phyloP scores from a whole-genome alignment of 176 grass and related monocot genomes.

The Zea luxurians region DNA sequence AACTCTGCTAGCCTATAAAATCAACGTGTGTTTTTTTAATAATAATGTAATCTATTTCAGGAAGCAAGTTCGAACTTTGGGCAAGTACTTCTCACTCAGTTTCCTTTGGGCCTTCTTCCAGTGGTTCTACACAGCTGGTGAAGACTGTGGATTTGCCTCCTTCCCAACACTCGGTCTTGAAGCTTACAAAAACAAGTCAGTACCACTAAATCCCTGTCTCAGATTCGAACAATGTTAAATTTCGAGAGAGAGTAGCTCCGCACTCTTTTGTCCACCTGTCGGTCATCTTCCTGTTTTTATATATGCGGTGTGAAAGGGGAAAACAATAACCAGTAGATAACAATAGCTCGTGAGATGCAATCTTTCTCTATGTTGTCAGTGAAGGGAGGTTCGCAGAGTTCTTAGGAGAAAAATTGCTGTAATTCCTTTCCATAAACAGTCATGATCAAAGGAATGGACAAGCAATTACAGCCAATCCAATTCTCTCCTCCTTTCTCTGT shows the following conservation, averaged over 20 bases:
- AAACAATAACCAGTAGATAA: too few species aligned
- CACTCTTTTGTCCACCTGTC: too few species aligned
- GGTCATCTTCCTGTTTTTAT: too few species aligned
- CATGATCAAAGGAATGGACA: too few species aligned
- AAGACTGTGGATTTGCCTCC: slow-evolving; percentile 53
- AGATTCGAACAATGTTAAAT: neutral
- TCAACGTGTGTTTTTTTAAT: neutral
- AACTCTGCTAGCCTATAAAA: neutral
- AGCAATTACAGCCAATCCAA: too few species aligned
- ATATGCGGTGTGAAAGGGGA: too few species aligned
- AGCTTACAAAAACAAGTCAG: slow-evolving; percentile 65
- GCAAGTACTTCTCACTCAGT: slow-evolving; percentile 61
- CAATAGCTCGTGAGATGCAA: too few species aligned
- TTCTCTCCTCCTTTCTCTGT: too few species aligned
- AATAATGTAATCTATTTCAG: slow-evolving; percentile 43
- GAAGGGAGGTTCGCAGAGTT: too few species aligned
- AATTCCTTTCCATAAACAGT: too few species aligned
- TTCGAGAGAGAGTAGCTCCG: neutral
- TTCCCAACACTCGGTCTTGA: slow-evolving; percentile 72
- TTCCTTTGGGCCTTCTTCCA: slow-evolving; percentile 90
- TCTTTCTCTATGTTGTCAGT: too few species aligned
- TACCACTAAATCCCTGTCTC: neutral
- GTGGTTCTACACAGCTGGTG: slow-evolving; percentile 88
- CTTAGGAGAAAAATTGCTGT: too few species aligned
- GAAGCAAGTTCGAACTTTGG: slow-evolving; percentile 66